Evolutionary conservation across 352 stramenopile species (phyloP), one percentile per base, ranked within the genome.

Genomic region (Phytophthora cactorum): DNA sequence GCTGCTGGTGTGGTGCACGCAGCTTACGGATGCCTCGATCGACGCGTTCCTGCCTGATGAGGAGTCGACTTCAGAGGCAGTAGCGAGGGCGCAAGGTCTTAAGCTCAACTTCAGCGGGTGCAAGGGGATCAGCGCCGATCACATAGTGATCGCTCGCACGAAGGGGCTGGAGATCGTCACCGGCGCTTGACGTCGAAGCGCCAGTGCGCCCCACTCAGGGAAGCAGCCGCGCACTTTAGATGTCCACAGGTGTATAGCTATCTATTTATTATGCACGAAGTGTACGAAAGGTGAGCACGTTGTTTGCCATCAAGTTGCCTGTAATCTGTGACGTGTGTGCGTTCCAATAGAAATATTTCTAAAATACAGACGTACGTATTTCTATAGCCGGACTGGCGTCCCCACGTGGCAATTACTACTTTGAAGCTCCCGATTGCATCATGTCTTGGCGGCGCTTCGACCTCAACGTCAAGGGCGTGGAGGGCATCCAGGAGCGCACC

Each of bases 401-500:
- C 29, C 56, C 59, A 73, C 69, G 69, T 76, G 66, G 66, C 70
- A 66, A 67, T 64, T 64, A 11, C 15, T 64, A 11, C 15, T 64
- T 55, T 64, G 22, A 50, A 62, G 52, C 53, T 62, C 36, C 45
- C 43, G 28, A 72, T 59, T 10, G 25, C 45, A 66, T 45, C 52
- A 73, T 84, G 63, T 78, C 81, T 71, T 92, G 83, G 86, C 81
- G 86, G 70, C 83, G 82, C 66, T 96, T 95, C 70, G 89, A 96
- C 79, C 78, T 95, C 60, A 93, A 96, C 59, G 82, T 84, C 58
- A 96, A 96, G 82, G 89, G 87, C 77, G 83, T 96, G 45, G 89
- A 96, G 69, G 89, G 89, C 71, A 95, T 96, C 70, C 89, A 96
- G 76, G 86, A 94, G 79, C 86, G 86, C 71, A 96, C 88, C 45